Percentiles rank a stretch among this genome's conserved stretches.
Evolutionary conservation across 2,329 filamentous ascomycete genomes (phyloP).

Genomic region (Gnomoniopsis smithogilvyi): DNA sequence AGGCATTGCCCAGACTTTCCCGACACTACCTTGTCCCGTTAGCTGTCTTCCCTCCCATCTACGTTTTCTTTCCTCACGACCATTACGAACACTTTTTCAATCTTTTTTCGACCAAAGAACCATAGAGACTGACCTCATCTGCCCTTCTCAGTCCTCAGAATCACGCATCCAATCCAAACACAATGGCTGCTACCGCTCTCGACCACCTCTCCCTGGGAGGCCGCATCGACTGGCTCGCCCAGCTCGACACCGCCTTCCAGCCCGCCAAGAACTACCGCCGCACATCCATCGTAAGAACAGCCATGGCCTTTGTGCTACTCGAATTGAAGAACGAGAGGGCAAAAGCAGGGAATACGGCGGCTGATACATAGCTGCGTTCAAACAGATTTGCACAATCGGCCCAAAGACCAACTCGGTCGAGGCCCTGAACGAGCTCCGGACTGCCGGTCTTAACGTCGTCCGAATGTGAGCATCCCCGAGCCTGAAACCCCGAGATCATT

Average conservation of each 20-base stretch:
- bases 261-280: conserved; percentile 89
- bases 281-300: conserved; percentile 66
- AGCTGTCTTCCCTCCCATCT: not conserved
- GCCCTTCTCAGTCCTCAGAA: not conserved
- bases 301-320: not conserved
- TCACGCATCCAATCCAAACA: conserved; percentile 21
- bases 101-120: not conserved
- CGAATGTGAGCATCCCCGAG: conserved; percentile 71
- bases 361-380: conserved; percentile 1
- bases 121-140: not conserved
- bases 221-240: conserved; percentile 63
- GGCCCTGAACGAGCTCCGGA: conserved; percentile 92
- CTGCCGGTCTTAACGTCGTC: conserved; percentile 91
- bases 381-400: conserved; percentile 87
- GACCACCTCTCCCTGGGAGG: conserved; percentile 81
- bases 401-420: conserved; percentile 98
- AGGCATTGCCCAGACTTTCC: not conserved
- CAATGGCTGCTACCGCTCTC: conserved; percentile 65
- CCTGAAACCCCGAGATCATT: not conserved
- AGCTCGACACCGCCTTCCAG: conserved; percentile 83
- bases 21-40: not conserved
- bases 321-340: too few relatives aligned
- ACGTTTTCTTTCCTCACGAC: not conserved
- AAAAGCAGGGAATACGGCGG: not conserved
- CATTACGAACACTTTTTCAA: too few relatives aligned